Evolutionary conservation across 495 filamentous ascomycete species (phyloP).

Genomic region (Thozetella sp.): DNA sequence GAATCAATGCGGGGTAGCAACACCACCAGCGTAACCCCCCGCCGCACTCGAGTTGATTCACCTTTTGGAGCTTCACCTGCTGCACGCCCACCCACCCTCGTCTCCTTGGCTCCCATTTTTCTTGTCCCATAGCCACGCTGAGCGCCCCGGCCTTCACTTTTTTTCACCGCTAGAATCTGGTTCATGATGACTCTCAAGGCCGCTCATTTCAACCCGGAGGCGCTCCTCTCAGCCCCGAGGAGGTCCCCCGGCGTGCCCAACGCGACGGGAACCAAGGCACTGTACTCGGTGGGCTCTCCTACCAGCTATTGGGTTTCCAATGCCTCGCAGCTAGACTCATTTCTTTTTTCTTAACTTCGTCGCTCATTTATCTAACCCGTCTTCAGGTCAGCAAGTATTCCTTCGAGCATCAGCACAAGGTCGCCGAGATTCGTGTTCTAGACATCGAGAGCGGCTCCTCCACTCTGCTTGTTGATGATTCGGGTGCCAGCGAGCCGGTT

Average conservation of each 20-base stretch:
- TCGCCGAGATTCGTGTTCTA: constrained; percentile 72
- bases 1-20: too few relatives aligned
- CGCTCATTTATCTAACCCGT: too few relatives aligned
- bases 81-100: not conserved
- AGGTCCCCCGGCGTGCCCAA: constrained; percentile 79
- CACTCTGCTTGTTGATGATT: constrained; percentile 63
- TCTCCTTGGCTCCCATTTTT: not conserved
- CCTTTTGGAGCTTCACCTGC: too few relatives aligned
- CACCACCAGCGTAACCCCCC: too few relatives aligned
- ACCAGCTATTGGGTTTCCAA: not conserved
- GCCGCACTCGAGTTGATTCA: too few relatives aligned
- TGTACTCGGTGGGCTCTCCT: constrained; percentile 59
- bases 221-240: constrained; percentile 83
- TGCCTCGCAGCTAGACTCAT: not conserved
- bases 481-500: constrained; percentile 66
- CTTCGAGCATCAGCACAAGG: constrained; percentile 78
- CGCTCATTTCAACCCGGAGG: constrained; percentile 76
- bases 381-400: constrained; percentile 69
- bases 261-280: constrained; percentile 63
- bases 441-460: constrained; percentile 71
- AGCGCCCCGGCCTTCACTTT: not conserved
- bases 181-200: constrained; percentile 64
- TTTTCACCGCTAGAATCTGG: not conserved
- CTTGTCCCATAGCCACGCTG: not conserved
- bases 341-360: not conserved